These are phyloP conservation scores for Exsudoporus floridanus DNA, from an alignment of 1,284 basidiomycete species.

Conservation along the genomic window DNA sequence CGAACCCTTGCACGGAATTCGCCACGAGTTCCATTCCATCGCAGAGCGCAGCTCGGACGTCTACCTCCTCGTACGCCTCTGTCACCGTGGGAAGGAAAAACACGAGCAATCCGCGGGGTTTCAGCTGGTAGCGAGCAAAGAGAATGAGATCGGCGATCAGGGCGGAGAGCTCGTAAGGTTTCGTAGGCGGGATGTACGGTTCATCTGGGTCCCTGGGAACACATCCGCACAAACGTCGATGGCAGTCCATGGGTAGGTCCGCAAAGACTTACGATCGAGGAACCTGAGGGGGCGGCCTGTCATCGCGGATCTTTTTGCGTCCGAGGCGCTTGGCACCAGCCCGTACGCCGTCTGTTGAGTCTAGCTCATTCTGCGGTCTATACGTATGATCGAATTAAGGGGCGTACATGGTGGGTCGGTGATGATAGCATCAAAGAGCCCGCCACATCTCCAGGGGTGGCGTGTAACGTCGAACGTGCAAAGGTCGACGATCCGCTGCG, in stretches of 20 bases:
- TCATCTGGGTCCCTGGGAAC: slow-evolving; percentile 38
- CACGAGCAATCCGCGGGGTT: slow-evolving; percentile 85
- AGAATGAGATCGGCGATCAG: slow-evolving; percentile 82
- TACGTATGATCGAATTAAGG: background rate
- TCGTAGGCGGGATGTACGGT: slow-evolving; percentile 83
- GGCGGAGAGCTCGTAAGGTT: slow-evolving; percentile 90
- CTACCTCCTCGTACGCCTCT: slow-evolving; percentile 86
- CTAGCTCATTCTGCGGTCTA: background rate
- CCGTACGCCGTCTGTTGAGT: slow-evolving; percentile 78
- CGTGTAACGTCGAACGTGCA: slow-evolving; percentile 89
- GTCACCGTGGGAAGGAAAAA: slow-evolving; percentile 94
- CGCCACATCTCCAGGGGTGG: slow-evolving; percentile 86
- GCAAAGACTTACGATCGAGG: slow-evolving; percentile 42
- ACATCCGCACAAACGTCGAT: background rate
- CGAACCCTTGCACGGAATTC: slow-evolving; percentile 93
- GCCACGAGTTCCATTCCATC: slow-evolving; percentile 87
- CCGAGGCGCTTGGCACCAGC: slow-evolving; percentile 96
- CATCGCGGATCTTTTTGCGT: slow-evolving; percentile 56
- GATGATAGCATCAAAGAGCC: slow-evolving; percentile 90
- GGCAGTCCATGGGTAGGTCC: background rate
- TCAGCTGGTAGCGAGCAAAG: slow-evolving; percentile 82
- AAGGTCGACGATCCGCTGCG: slow-evolving; percentile 76
- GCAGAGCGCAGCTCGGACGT: slow-evolving; percentile 70
- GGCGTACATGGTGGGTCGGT: slow-evolving; percentile 88
- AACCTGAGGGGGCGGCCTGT: slow-evolving; percentile 38